These are phyloP conservation scores for Cercospora sesami DNA, from an alignment of 2,329 filamentous ascomycete genomes.

Conservation along the genomic window DNA sequence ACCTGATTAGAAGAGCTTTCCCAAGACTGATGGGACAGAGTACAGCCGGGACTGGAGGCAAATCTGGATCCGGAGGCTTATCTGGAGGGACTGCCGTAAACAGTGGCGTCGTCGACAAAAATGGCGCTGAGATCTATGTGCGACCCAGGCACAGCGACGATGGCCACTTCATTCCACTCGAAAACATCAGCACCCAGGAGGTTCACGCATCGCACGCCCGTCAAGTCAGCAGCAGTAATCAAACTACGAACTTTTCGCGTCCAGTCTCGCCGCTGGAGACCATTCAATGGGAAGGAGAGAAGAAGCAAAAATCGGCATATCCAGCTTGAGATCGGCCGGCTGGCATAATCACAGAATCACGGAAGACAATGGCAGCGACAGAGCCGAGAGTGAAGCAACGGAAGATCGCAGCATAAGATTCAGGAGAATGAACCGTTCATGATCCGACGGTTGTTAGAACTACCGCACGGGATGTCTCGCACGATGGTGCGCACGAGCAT, in stretches of 20 bases:
- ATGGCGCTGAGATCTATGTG: conserved; percentile 17
- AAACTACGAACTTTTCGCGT: not conserved
- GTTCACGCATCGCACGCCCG: not conserved
- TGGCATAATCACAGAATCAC: not conserved
- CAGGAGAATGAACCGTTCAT: not conserved
- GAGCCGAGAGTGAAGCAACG: not conserved
- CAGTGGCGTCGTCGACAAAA: conserved; percentile 17
- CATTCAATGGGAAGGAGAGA: conserved; percentile 3
- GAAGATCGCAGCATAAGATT: not conserved
- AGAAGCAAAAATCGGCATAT: not conserved
- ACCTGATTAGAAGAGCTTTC: conserved; percentile 22
- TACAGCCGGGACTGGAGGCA: not conserved
- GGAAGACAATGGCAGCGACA: not conserved
- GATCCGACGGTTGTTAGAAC: not conserved
- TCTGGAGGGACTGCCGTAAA: conserved; percentile 22
- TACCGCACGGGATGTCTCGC: not conserved
- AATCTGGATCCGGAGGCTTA: conserved; percentile 9
- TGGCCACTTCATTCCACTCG: conserved; percentile 23
- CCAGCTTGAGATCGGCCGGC: not conserved
- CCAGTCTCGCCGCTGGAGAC: conserved; percentile 8
- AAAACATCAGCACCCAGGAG: conserved; percentile 53
- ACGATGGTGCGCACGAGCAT: not conserved
- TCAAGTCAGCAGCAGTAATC: not conserved
- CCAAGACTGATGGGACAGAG: conserved; percentile 21
- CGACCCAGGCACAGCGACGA: conserved; percentile 23